Evolutionary conservation across 352 stramenopile species (phyloP).

Genomic region (Phytophthora idaei): DNA sequence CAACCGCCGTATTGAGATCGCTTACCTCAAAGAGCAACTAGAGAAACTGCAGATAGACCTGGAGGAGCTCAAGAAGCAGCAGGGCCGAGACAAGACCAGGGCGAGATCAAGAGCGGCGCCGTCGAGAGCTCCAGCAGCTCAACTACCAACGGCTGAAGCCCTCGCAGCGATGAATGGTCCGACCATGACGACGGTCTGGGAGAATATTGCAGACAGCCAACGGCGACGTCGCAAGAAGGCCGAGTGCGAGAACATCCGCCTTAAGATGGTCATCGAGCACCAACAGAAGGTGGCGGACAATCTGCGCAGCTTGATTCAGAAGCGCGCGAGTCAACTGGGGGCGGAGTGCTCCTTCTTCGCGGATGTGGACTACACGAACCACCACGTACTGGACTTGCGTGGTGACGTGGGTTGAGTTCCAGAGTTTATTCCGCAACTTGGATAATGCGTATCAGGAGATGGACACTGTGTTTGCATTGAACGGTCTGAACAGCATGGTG

Average conservation of each 20-base stretch:
- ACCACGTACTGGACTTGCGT: conserved; percentile 14
- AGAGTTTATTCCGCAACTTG: conserved; percentile 29
- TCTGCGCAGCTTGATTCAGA: conserved; percentile 41
- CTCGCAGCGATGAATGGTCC: conserved; percentile 14
- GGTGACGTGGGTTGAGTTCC: conserved; percentile 31
- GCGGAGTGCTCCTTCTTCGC: conserved; percentile 28
- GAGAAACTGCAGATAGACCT: conserved; percentile 40
- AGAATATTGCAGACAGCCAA: conserved; percentile 28
- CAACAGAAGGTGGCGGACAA: conserved; percentile 46
- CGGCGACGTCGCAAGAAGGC: conserved; percentile 15
- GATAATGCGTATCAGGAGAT: conserved; percentile 36
- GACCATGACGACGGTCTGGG: conserved; percentile 27
- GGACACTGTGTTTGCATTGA: conserved; percentile 30
- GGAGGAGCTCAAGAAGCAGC: conserved; percentile 24
- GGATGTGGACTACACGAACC: conserved; percentile 11
- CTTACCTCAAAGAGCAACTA: conserved; percentile 41
- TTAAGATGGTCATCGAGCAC: conserved; percentile 43
- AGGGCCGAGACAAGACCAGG: neutral
- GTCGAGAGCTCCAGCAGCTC: neutral
- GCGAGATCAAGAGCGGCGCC: neutral
- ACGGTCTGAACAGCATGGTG: conserved; percentile 32
- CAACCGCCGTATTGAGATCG: conserved; percentile 45
- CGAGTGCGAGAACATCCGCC: conserved; percentile 37
- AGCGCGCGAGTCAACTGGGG: conserved; percentile 26
- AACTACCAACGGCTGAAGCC: neutral